phyloP scores from a whole-genome alignment of 257 asterid species.

The Solanum ossicruentum region DNA sequence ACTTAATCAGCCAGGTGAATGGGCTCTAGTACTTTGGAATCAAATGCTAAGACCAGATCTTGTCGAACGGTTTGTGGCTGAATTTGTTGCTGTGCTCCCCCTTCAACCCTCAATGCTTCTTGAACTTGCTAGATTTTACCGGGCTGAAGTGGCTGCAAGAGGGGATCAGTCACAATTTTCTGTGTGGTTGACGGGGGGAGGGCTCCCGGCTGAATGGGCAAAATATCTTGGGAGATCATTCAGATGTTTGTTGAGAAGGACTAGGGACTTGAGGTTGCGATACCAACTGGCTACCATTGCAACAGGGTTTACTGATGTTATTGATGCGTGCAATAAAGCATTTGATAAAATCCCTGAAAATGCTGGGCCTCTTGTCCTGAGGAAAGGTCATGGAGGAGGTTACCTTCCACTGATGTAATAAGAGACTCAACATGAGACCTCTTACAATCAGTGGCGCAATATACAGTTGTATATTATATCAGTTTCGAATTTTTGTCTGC shows the following conservation, averaged over 20 bases:
- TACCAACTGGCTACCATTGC: constrained; percentile 66
- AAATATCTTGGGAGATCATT: constrained; percentile 78
- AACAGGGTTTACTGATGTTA: constrained; percentile 65
- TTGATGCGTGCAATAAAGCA: constrained; percentile 46
- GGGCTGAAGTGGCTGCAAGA: constrained; percentile 89
- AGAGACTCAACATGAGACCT: neutral
- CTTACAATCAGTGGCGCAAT: neutral
- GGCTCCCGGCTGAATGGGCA: constrained; percentile 85
- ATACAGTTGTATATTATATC: neutral
- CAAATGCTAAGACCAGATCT: constrained; percentile 95
- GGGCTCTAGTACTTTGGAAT: constrained; percentile 98
- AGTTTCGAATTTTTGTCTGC: constrained; percentile 1
- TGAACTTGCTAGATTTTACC: constrained; percentile 85
- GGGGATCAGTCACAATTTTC: constrained; percentile 95
- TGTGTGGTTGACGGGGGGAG: constrained; percentile 91
- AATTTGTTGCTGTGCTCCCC: constrained; percentile 87
- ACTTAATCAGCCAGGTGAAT: constrained; percentile 91
- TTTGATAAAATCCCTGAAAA: constrained; percentile 92
- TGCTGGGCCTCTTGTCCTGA: constrained; percentile 93
- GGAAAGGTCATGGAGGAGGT: constrained; percentile 97
- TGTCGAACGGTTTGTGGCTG: constrained; percentile 80
- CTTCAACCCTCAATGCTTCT: constrained; percentile 87
- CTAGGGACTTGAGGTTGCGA: constrained; percentile 61
- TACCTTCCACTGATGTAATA: constrained; percentile 88
- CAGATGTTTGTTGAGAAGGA: constrained; percentile 74